These are phyloP conservation scores for Berkeleyomyces basicola DNA, from an alignment of 2,329 filamentous ascomycete species.

Conservation along the genomic window DNA sequence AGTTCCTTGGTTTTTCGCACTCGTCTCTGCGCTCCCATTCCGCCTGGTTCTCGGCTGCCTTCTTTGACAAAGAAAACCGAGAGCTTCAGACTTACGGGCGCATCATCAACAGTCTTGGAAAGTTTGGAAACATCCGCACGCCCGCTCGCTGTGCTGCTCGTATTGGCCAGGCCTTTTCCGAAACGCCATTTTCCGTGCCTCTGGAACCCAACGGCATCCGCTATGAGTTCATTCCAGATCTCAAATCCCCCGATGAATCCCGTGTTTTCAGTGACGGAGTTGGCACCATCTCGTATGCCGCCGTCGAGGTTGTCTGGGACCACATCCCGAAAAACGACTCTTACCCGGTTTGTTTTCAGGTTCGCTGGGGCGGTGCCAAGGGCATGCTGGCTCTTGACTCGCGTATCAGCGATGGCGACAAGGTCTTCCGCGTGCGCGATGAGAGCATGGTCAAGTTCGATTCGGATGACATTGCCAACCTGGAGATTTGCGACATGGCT, in stretches of 20 bases:
- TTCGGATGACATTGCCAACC: constrained; percentile 33
- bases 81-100: constrained; percentile 23
- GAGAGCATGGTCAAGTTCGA: constrained; percentile 68
- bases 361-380: constrained; percentile 58
- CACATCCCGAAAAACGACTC: constrained; percentile 30
- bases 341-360: constrained; percentile 53
- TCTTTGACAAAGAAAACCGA: constrained; percentile 21
- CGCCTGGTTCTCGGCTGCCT: constrained; percentile 44
- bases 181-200: constrained; percentile 48
- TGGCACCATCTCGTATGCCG: constrained; percentile 49
- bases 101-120: constrained; percentile 33
- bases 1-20: constrained; percentile 64
- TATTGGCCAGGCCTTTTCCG: constrained; percentile 54
- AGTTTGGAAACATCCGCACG: constrained; percentile 33
- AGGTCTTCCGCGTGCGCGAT: constrained; percentile 42
- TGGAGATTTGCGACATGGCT: constrained; percentile 58
- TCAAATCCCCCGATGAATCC: constrained; percentile 30
- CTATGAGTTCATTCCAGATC: constrained; percentile 28
- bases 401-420: constrained; percentile 37
- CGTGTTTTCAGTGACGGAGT: constrained; percentile 66
- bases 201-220: constrained; percentile 25
- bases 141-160: constrained; percentile 41
- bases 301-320: constrained; percentile 44
- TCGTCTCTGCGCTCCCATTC: constrained; percentile 58
- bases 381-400: constrained; percentile 61